Percentiles rank a stretch among this genome's conserved stretches.
Conservation (phyloP, 495 filamentous ascomycete genomes). For the Hypoxylon crocopeplum region DNA sequence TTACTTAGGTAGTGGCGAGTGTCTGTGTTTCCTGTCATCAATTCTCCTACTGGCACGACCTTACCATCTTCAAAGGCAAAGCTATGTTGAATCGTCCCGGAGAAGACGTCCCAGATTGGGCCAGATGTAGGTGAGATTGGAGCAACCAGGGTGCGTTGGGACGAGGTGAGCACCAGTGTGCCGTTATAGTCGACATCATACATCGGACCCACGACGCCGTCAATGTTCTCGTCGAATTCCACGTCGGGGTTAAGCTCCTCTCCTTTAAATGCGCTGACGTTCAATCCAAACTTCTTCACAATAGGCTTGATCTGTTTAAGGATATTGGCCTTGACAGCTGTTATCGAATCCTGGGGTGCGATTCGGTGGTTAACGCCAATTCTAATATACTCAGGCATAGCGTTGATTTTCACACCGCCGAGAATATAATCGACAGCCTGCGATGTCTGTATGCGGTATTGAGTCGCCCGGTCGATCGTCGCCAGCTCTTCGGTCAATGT, state of each 20-base stretch:
- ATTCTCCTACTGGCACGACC: constrained; percentile 65
- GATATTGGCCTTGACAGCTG: constrained; percentile 57
- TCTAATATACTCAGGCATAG: constrained; percentile 66
- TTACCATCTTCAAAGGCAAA: constrained; percentile 60
- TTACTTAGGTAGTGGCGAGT: constrained; percentile 57
- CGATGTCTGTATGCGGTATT: constrained; percentile 69
- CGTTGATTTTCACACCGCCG: constrained; percentile 65
- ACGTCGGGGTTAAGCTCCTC: constrained; percentile 52
- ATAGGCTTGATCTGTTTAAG: constrained; percentile 57
- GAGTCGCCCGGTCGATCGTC: constrained; percentile 54
- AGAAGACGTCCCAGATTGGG: constrained; percentile 55
- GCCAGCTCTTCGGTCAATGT: constrained; percentile 63
- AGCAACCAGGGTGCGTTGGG: constrained; percentile 54
- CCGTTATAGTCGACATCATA: constrained; percentile 61
- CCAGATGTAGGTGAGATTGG: constrained; percentile 64
- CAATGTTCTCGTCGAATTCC: constrained; percentile 5
- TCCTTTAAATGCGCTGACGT: constrained; percentile 53
- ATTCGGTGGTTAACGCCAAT: constrained; percentile 70
- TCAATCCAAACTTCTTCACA: constrained; percentile 60
- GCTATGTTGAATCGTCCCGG: constrained; percentile 66
- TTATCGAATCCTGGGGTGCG: constrained; percentile 62
- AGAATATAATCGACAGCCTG: constrained; percentile 53
- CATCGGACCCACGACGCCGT: constrained; percentile 54
- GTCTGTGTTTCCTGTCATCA: constrained; percentile 76
- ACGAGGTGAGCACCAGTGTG: constrained; percentile 53